Base-by-base conservation (phyloP, 2,329 filamentous ascomycete species). In the Apiospora sp. region DNA sequence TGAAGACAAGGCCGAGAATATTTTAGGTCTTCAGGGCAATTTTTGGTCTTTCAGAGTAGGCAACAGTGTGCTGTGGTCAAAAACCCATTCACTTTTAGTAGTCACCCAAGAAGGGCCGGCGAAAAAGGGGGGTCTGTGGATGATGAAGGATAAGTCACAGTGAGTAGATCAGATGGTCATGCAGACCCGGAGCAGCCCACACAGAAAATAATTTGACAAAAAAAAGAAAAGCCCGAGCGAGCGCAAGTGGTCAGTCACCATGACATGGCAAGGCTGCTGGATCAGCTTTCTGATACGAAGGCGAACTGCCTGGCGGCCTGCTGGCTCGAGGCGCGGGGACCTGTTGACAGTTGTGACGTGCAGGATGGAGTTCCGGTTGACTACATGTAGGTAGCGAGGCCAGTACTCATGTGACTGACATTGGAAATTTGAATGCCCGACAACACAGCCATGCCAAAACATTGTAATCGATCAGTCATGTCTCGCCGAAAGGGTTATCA, bases 111-210 rank as follows among this genome's bases (percentile, higher is more conserved):
- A 2, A 41, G 34, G 19, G 58, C 34, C 4, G 2, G 34, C 10
- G 8, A n/a, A 7, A 64, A 41, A n/a, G 34, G 58, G 58, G 34
- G 58, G 34, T 22, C 14, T 13, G 10, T 64, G 58, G 22, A n/a
- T 64, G 58, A 41, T 41, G 58, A 7, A n/a, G 58, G 19, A 41
- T 24, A 41, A 64, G 58, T 64, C 58, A 64, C 34, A 24, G 58
- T 64, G 34, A 64, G n/a, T 13, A 64, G 10, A 41, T 41, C 58
- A n/a, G 58, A 64, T 41, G 58, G 58, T 41, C 34, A 64, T 41
- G 58, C 19, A 64, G 34, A 6, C 58, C 19, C 6, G 10, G 16
- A 41, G 34, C 34, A 41, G 10, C 37, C 37, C 37, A 34, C 19
- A 41, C 34, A 41, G 37, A n/a, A 27, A 24, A 22, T 27, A 37